Conservation (phyloP, 1,139 yeast species). For the Sugiyamaella xylanicola region DNA sequence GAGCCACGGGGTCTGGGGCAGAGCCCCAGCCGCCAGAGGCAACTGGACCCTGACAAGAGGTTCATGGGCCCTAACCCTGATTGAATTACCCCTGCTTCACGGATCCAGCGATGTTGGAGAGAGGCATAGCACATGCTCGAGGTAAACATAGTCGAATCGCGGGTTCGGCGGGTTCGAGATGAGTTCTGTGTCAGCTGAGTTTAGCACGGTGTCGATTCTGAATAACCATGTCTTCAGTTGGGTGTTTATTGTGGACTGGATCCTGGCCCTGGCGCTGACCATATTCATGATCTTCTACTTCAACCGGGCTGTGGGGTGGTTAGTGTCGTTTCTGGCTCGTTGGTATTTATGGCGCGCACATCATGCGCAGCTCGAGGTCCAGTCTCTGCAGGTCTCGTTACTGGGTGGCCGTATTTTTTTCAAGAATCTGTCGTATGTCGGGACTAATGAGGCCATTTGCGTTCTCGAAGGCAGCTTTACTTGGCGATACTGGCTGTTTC, state of each 20-base stretch:
- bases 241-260: constrained; percentile 86
- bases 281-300: constrained; percentile 73
- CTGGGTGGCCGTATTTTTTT: constrained; percentile 82
- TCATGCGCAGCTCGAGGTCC: constrained; percentile 62
- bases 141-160: not conserved
- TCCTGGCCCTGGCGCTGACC: constrained; percentile 62
- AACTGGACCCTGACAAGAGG: too few relatives aligned
- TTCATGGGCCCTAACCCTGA: too few relatives aligned
- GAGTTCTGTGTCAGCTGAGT: constrained; percentile 23
- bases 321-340: constrained; percentile 55
- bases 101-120: not conserved
- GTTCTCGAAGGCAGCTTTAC: constrained; percentile 72
- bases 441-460: constrained; percentile 69
- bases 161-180: not conserved
- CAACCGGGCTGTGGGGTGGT: constrained; percentile 69
- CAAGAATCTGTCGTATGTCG: constrained; percentile 70
- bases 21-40: too few relatives aligned
- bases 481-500: constrained; percentile 86
- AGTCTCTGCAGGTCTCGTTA: constrained; percentile 71
- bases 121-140: not conserved
- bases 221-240: constrained; percentile 57
- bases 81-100: not conserved
- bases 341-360: constrained; percentile 64
- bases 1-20: too few relatives aligned
- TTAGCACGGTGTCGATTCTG: constrained; percentile 36